A percentile compares a stretch with the other conserved stretches of the same genome.
These are phyloP conservation scores for Microcos paniculata DNA, from an alignment of 345 rosid genomes.

Conservation along the genomic window DNA sequence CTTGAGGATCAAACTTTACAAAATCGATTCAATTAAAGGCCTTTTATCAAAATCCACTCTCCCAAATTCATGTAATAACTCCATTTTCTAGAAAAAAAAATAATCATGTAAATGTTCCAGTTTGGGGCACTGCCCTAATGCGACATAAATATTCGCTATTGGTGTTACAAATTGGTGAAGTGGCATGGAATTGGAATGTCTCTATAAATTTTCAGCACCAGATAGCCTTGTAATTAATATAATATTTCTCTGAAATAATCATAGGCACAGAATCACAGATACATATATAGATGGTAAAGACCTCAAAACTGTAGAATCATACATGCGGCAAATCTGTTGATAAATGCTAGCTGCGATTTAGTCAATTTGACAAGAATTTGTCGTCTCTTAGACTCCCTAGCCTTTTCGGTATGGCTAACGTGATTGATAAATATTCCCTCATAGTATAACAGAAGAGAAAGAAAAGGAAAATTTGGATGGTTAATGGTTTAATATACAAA, in stretches of 20 bases:
- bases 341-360: background rate
- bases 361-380: background rate
- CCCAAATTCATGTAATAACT: no score
- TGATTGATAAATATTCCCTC: constrained; percentile 19
- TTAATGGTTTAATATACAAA: no score
- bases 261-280: background rate
- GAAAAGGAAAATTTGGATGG: no score
- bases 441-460: background rate
- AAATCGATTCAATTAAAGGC: no score
- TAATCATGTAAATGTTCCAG: background rate
- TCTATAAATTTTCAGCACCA: no score
- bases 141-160: background rate
- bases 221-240: no score
- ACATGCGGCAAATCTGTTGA: background rate
- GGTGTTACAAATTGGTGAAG: background rate
- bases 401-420: constrained; percentile 12
- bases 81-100: no score
- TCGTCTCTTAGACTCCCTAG: background rate
- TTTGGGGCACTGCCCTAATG: background rate
- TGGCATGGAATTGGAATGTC: background rate
- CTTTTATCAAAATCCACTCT: no score
- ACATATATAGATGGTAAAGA: background rate
- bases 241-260: no score
- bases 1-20: no score
- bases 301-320: background rate